Percentiles rank a stretch among this genome's conserved stretches.
phyloP scores from a whole-genome alignment of 164 flowering plant genomes.

The Nymphaea thermarum region DNA sequence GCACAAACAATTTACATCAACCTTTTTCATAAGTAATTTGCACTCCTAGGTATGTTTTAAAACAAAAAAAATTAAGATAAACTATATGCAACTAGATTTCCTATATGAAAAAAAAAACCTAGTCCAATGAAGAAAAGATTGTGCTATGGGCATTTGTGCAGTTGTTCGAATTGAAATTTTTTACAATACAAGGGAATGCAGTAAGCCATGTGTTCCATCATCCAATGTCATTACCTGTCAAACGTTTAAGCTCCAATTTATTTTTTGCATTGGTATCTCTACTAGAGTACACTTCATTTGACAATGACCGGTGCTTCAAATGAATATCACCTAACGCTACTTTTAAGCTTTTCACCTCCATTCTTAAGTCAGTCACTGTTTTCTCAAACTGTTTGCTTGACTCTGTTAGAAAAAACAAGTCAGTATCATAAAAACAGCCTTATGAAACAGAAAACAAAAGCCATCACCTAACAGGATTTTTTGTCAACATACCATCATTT shows the following conservation, averaged over 20 bases:
- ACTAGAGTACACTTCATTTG: conserved; percentile 36
- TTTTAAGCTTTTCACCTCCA: conserved; percentile 50
- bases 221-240: conserved; percentile 42
- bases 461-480: neutral
- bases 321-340: conserved; percentile 44
- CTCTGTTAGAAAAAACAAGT: conserved; percentile 25
- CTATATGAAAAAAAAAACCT: neutral
- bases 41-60: no score
- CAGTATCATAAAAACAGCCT: neutral
- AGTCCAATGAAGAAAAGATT: neutral
- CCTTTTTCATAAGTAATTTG: neutral
- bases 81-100: no score
- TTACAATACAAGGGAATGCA: neutral
- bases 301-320: conserved; percentile 47
- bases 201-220: neutral
- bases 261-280: conserved; percentile 51
- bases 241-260: conserved; percentile 47
- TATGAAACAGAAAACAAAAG: no score
- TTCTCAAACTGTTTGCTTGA: conserved; percentile 18
- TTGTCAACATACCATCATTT: conserved; percentile 37
- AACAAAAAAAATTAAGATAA: no score
- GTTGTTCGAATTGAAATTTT: neutral
- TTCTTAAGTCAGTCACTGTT: conserved; percentile 26
- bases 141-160: neutral
- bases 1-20: conserved; percentile 11